These are phyloP conservation scores for Pelargonium fulgidum DNA, from an alignment of 441 rosid species.

Conservation along the genomic window DNA sequence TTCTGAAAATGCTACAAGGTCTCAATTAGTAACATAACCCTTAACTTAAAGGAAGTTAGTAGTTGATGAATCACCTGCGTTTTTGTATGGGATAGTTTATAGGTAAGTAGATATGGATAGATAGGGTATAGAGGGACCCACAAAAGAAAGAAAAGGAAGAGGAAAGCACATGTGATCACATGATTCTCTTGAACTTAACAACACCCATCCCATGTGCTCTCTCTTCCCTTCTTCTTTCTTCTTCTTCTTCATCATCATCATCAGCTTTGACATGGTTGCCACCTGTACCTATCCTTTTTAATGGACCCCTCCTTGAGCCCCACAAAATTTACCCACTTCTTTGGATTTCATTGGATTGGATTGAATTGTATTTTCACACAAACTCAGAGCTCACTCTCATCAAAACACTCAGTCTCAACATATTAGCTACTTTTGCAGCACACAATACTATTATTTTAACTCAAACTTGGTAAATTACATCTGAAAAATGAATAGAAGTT, in stretches of 20 bases:
- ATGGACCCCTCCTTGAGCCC: constrained; percentile 23
- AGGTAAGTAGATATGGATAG: constrained; percentile 10
- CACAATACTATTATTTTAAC: background rate
- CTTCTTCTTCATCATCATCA: constrained; percentile 18
- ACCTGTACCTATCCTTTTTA: constrained; percentile 28
- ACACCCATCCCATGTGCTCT: constrained; percentile 49
- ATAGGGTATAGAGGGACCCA: constrained; percentile 19
- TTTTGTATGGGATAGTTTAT: constrained; percentile 8
- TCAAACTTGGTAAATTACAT: background rate
- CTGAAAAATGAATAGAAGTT: background rate
- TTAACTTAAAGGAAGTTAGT: too few relatives aligned
- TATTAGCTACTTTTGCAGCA: background rate
- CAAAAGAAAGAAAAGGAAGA: constrained; percentile 16
- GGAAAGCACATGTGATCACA: constrained; percentile 56
- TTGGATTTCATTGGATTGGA: too few relatives aligned
- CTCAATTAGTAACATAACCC: too few relatives aligned
- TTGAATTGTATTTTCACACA: too few relatives aligned
- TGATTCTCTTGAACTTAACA: constrained; percentile 48
- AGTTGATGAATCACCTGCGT: too few relatives aligned
- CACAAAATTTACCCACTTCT: background rate
- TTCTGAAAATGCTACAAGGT: too few relatives aligned
- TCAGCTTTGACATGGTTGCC: constrained; percentile 30
- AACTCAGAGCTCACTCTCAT: too few relatives aligned
- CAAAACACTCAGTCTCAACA: too few relatives aligned
- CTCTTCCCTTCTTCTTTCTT: too few relatives aligned